Percentiles rank a stretch among this genome's conserved stretches.
phyloP scores from a whole-genome alignment of 75 land plant species.

The Sequoia sempervirens region DNA sequence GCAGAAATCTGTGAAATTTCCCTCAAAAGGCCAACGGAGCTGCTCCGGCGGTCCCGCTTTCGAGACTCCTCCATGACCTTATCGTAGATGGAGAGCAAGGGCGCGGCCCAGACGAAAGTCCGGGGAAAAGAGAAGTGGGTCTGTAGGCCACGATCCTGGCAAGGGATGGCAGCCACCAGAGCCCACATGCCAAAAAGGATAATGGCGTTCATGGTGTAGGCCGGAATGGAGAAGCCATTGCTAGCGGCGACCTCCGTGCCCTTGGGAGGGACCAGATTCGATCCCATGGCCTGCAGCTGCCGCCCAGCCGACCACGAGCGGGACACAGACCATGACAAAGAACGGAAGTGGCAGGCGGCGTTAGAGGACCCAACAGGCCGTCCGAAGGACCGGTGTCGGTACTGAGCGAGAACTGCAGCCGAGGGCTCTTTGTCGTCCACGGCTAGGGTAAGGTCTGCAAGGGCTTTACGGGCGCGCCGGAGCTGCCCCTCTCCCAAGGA shows the following conservation, averaged over 20 bases:
- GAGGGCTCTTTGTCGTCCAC: constrained; percentile 55
- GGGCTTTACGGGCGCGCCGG: constrained; percentile 62
- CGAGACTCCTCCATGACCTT: constrained; percentile 60
- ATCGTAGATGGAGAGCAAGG: constrained; percentile 46
- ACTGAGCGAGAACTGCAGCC: constrained; percentile 37
- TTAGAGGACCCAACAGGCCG: background rate
- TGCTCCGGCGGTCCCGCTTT: constrained; percentile 34
- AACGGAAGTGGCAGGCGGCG: constrained; percentile 31
- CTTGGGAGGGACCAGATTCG: constrained; percentile 40
- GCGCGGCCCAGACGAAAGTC: constrained; percentile 41
- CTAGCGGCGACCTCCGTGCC: constrained; percentile 30
- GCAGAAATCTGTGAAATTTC: constrained; percentile 53
- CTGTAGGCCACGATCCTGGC: constrained; percentile 71
- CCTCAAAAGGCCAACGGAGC: constrained; percentile 41
- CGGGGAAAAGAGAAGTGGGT: constrained; percentile 45
- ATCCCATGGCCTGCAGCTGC: constrained; percentile 57
- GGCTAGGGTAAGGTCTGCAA: constrained; percentile 34
- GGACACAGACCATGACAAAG: constrained; percentile 75
- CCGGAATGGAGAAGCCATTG: constrained; percentile 32
- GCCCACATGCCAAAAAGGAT: constrained; percentile 55
- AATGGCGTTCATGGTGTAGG: constrained; percentile 47
- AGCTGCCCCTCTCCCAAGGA: constrained; percentile 48
- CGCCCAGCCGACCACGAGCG: constrained; percentile 66
- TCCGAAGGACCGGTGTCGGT: constrained; percentile 14
- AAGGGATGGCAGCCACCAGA: constrained; percentile 75